phyloP scores from a whole-genome alignment of 228 moss, liverwort and hornwort species.

The Sphagnum fallax region DNA sequence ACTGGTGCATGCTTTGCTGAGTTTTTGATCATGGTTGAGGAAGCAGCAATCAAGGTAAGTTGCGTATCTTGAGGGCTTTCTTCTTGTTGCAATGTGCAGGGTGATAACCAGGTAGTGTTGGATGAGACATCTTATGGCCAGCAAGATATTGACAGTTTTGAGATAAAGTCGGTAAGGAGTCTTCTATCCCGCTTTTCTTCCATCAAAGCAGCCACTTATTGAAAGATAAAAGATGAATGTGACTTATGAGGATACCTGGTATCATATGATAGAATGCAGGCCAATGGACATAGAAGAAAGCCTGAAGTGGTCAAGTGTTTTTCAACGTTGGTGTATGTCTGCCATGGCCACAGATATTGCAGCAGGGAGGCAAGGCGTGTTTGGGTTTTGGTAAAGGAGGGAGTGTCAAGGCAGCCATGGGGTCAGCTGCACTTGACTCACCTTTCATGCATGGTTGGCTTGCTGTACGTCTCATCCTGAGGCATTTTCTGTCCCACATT shows the following conservation, averaged over 20 bases:
- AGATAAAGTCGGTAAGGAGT: background rate
- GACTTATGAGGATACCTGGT: too few species aligned
- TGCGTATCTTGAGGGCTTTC: background rate
- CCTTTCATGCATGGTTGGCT: conserved; percentile 11
- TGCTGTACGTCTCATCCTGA: conserved; percentile 4
- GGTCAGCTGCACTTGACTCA: conserved; percentile 12
- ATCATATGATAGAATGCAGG: too few species aligned
- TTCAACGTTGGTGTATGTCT: background rate
- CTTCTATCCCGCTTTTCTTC: too few species aligned
- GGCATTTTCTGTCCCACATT: too few species aligned
- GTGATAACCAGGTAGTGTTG: conserved; percentile 3
- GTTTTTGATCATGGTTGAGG: background rate
- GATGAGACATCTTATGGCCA: background rate
- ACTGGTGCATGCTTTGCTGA: background rate
- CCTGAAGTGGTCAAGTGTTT: too few species aligned
- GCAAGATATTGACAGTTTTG: background rate
- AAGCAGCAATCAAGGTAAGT: background rate
- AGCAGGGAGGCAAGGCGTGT: conserved; percentile 30
- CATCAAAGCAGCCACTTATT: too few species aligned
- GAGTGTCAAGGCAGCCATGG: conserved; percentile 24
- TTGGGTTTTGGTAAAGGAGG: conserved; percentile 40
- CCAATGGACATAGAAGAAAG: too few species aligned
- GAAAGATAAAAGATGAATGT: too few species aligned
- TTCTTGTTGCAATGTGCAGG: background rate
- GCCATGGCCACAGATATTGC: conserved; percentile 22